These are phyloP conservation scores for Avena insularis DNA, from an alignment of 176 grass and related monocot genomes.

Conservation along the genomic window DNA sequence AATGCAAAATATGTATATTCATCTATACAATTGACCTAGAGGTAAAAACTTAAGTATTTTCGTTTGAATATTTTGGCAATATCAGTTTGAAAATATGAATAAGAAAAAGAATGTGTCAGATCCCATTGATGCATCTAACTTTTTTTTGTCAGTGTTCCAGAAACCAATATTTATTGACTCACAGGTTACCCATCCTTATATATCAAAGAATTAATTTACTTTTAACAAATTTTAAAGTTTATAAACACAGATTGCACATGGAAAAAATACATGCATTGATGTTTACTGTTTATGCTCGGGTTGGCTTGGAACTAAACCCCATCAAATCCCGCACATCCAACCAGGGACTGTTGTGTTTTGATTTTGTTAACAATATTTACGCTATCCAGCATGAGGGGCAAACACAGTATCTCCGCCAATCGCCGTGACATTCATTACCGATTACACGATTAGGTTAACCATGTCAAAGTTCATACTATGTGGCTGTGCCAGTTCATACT, in stretches of 20 bases:
- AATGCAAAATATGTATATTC: not conserved
- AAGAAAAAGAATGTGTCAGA: too few relatives aligned
- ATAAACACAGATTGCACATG: not conserved
- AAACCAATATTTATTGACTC: too few relatives aligned
- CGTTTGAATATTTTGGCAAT: not conserved
- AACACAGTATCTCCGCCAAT: not conserved
- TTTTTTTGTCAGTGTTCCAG: too few relatives aligned
- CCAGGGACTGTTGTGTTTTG: not conserved
- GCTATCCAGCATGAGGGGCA: not conserved
- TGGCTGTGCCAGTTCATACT: not conserved
- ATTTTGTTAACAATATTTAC: not conserved
- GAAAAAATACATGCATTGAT: not conserved
- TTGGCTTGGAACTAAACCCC: constrained; percentile 1
- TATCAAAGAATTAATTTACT: not conserved
- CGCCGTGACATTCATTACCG: not conserved
- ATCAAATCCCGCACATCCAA: not conserved
- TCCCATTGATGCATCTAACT: too few relatives aligned
- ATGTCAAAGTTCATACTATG: not conserved
- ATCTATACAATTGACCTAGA: not conserved
- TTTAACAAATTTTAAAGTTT: not conserved
- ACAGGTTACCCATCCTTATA: not conserved
- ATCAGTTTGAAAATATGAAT: not conserved
- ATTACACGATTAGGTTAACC: not conserved
- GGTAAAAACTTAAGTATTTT: not conserved
- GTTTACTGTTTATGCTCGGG: not conserved